Evolutionary conservation across 345 rosid species (phyloP).

Genomic region (Schrenkiella parvula): DNA sequence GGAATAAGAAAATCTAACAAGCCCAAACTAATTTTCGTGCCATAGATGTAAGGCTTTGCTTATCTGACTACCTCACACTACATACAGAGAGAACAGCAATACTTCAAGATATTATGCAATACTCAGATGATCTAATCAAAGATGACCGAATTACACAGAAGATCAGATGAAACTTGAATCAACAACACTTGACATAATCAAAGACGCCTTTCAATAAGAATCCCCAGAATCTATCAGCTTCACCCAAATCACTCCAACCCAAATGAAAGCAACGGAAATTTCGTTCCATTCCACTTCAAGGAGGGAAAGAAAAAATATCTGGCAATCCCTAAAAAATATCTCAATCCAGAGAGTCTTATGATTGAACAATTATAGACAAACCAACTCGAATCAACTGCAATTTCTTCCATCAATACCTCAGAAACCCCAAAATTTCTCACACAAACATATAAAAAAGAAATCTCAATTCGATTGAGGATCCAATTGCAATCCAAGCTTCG

Average conservation of each 20-base stretch:
- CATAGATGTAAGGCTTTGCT: background rate
- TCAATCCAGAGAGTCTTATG: background rate
- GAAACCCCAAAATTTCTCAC: background rate
- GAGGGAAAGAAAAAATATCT: background rate
- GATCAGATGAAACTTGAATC: constrained; percentile 7
- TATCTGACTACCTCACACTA: background rate
- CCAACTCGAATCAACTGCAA: background rate
- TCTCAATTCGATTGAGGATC: background rate
- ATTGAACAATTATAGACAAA: background rate
- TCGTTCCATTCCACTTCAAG: background rate
- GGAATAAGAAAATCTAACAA: background rate
- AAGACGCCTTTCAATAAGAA: background rate
- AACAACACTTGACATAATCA: background rate
- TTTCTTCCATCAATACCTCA: constrained; percentile 1
- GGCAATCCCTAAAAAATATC: background rate
- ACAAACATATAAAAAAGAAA: background rate
- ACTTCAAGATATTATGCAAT: background rate
- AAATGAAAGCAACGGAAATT: background rate
- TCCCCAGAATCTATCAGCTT: constrained; percentile 1
- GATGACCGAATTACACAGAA: background rate
- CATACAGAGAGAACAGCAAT: background rate
- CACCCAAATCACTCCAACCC: background rate
- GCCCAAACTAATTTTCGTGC: background rate
- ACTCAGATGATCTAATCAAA: background rate
- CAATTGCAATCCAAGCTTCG: constrained; percentile 13